phyloP scores from a whole-genome alignment of 306 rosid species.

The Argentina anserina region DNA sequence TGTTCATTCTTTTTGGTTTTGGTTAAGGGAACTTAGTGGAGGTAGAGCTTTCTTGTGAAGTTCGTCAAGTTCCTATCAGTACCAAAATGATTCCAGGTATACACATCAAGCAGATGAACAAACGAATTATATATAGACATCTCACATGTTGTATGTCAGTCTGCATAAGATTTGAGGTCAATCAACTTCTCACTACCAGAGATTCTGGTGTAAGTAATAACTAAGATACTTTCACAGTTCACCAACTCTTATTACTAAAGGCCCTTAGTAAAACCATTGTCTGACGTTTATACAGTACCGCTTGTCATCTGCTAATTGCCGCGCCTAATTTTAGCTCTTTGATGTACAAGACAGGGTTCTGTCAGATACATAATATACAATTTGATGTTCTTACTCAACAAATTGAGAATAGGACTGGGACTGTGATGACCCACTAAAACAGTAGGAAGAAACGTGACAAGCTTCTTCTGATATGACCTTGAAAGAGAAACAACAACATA shows the following conservation, averaged over 20 bases:
- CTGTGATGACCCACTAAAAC: background rate
- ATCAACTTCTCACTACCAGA: background rate
- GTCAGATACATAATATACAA: background rate
- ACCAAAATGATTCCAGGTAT: background rate
- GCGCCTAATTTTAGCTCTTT: background rate
- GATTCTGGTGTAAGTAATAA: background rate
- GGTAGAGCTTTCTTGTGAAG: background rate
- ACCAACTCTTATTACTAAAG: background rate
- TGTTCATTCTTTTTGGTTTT: background rate
- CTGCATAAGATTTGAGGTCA: background rate
- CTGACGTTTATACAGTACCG: background rate
- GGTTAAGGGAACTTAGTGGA: background rate
- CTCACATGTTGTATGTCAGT: conserved; percentile 6
- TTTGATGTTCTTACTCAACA: background rate
- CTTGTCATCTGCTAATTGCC: background rate
- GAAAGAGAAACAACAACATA: conserved; percentile 26
- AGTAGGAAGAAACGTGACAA: background rate
- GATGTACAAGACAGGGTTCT: background rate
- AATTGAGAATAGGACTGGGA: background rate
- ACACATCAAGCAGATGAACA: background rate
- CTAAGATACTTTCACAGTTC: background rate
- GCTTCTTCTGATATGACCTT: conserved; percentile 18
- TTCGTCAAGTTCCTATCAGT: background rate
- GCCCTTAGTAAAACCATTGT: background rate
- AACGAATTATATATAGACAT: background rate